These are phyloP conservation scores for Penicillium psychrosexuale DNA, from an alignment of 2,329 filamentous ascomycete genomes.

Conservation along the genomic window DNA sequence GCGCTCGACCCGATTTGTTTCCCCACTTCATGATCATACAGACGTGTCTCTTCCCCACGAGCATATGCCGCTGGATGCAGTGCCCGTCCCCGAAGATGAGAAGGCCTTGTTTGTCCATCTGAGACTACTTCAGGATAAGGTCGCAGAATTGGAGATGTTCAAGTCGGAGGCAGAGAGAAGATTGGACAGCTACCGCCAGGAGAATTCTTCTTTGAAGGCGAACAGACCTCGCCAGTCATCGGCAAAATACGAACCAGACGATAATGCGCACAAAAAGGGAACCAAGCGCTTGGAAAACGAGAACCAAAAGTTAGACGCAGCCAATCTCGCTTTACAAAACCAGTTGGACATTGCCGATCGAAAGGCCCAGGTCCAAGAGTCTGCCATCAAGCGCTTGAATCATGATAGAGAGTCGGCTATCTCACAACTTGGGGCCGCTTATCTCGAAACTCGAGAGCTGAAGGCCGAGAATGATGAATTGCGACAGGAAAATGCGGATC, in stretches of 20 bases:
- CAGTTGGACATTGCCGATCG: constrained; percentile 55
- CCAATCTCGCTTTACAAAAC: constrained; percentile 53
- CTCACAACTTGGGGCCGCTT: constrained; percentile 56
- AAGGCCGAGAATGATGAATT: constrained; percentile 41
- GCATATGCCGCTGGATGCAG: constrained; percentile 51
- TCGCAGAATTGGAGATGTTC: constrained; percentile 55
- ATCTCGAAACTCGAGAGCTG: constrained; percentile 50
- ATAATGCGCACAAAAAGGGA: constrained; percentile 41
- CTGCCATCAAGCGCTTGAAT: constrained; percentile 53
- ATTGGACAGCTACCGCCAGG: constrained; percentile 51
- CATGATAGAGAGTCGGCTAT: constrained; percentile 58
- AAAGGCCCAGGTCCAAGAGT: constrained; percentile 54
- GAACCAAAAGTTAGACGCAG: constrained; percentile 49
- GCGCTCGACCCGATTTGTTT: constrained; percentile 54
- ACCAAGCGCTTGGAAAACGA: constrained; percentile 33
- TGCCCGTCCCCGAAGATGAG: constrained; percentile 60
- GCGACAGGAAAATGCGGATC: constrained; percentile 38
- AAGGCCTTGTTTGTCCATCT: constrained; percentile 62
- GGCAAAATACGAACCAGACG: constrained; percentile 45
- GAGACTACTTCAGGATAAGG: constrained; percentile 56
- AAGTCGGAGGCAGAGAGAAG: constrained; percentile 51
- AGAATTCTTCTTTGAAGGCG: constrained; percentile 51
- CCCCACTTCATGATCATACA: constrained; percentile 40
- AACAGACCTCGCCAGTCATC: constrained; percentile 38
- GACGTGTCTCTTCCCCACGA: constrained; percentile 33